Evolutionary conservation across 2,329 filamentous ascomycete species (phyloP).

Genomic region (Botrytis byssoidea): DNA sequence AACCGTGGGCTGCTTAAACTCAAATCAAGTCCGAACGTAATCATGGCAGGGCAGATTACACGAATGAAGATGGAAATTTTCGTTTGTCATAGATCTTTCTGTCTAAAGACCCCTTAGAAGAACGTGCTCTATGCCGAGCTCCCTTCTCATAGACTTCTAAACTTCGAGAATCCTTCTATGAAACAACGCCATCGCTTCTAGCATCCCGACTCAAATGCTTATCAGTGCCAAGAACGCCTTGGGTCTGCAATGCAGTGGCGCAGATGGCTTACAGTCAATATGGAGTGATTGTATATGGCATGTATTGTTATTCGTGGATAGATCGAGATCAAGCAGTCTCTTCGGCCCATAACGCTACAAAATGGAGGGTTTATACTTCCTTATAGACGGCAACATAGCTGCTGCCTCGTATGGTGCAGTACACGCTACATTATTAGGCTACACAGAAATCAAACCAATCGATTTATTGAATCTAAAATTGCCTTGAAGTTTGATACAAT

Average conservation of each 20-base stretch:
- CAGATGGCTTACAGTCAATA: neutral
- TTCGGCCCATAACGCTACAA: neutral
- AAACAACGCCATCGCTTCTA: neutral
- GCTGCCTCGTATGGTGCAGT: neutral
- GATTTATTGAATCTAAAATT: neutral
- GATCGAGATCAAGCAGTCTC: neutral
- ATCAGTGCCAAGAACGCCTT: neutral
- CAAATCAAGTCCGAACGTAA: neutral
- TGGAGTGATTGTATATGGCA: neutral
- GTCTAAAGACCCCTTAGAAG: neutral
- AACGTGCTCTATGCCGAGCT: slow-evolving; percentile 12
- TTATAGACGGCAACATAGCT: neutral
- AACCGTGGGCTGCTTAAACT: neutral
- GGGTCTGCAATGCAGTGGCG: neutral
- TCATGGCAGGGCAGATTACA: neutral
- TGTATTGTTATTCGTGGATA: neutral
- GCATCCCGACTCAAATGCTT: neutral
- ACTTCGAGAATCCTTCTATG: neutral
- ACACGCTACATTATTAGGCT: neutral
- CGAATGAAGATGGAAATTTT: neutral
- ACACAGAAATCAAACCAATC: neutral
- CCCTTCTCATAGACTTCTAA: neutral
- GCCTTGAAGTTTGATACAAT: neutral
- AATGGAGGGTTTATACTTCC: too few species aligned
- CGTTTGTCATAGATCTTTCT: neutral